Conservation (phyloP, 352 stramenopile species). For the Phytophthora citrophthora region DNA sequence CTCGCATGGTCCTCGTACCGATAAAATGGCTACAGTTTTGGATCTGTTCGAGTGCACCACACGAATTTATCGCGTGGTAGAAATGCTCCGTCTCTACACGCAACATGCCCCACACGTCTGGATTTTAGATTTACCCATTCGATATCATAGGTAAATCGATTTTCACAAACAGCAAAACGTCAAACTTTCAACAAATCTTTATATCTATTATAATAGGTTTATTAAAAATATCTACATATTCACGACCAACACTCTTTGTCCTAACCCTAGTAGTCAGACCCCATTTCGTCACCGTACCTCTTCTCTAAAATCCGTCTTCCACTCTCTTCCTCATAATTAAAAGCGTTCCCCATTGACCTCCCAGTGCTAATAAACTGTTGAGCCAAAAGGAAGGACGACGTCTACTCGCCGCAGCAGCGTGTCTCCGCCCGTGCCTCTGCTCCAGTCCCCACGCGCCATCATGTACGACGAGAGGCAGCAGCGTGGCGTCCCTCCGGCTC, state of each 20-base stretch:
- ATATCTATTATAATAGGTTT: too few relatives aligned
- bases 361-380: too few relatives aligned
- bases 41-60: constrained; percentile 1
- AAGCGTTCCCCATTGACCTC: too few relatives aligned
- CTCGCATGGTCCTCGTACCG: not conserved
- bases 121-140: not conserved
- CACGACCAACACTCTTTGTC: not conserved
- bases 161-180: not conserved
- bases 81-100: not conserved
- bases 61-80: constrained; percentile 1
- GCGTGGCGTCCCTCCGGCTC: not conserved
- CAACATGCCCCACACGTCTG: not conserved
- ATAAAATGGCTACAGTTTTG: constrained; percentile 17
- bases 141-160: not conserved
- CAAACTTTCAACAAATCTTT: not conserved
- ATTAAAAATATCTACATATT: too few relatives aligned
- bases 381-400: constrained; percentile 11
- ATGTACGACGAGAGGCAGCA: constrained; percentile 29
- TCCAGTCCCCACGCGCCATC: constrained; percentile 27
- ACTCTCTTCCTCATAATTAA: not conserved
- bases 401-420: constrained; percentile 13
- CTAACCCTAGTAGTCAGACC: constrained; percentile 16
- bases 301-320: constrained; percentile 2
- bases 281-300: constrained; percentile 1
- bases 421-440: constrained; percentile 27